phyloP scores from a whole-genome alignment of 2,329 filamentous ascomycete species.

The Aspergillus vadensis region DNA sequence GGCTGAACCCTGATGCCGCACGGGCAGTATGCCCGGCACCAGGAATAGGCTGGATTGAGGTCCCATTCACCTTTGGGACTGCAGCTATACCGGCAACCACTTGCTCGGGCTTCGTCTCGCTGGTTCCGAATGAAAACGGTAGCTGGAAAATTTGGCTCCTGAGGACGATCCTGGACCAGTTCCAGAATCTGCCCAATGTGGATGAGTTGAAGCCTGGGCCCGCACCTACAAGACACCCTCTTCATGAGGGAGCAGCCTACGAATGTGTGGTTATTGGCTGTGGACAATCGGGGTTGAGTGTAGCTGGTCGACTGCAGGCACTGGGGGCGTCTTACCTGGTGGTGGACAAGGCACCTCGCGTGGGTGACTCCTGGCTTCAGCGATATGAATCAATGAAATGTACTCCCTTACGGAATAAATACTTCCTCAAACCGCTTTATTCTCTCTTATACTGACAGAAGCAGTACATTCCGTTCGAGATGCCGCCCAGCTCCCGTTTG shows the following conservation, averaged over 20 bases:
- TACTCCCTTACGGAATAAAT: neutral
- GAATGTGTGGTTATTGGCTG: slow-evolving; percentile 38
- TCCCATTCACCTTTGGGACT: neutral
- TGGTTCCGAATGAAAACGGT: neutral
- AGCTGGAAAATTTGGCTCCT: neutral
- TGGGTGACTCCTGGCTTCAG: slow-evolving; percentile 51
- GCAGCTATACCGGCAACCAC: neutral
- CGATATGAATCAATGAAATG: slow-evolving; percentile 49
- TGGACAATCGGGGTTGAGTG: slow-evolving; percentile 49
- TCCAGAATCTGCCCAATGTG: neutral
- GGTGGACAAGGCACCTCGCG: slow-evolving; percentile 45
- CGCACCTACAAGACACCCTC: neutral
- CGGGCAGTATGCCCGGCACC: neutral
- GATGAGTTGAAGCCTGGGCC: neutral
- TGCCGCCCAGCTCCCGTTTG: neutral
- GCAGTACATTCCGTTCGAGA: neutral
- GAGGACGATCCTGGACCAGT: neutral
- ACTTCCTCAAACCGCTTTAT: no score
- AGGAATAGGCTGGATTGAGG: neutral
- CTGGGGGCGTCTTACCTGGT: slow-evolving; percentile 47
- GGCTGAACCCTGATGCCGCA: neutral
- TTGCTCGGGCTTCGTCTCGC: neutral
- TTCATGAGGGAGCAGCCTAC: neutral
- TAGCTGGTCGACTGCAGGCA: slow-evolving; percentile 48
- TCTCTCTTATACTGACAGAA: neutral